Conservation (phyloP, 345 rosid species). For the Microthlaspi erraticum region DNA sequence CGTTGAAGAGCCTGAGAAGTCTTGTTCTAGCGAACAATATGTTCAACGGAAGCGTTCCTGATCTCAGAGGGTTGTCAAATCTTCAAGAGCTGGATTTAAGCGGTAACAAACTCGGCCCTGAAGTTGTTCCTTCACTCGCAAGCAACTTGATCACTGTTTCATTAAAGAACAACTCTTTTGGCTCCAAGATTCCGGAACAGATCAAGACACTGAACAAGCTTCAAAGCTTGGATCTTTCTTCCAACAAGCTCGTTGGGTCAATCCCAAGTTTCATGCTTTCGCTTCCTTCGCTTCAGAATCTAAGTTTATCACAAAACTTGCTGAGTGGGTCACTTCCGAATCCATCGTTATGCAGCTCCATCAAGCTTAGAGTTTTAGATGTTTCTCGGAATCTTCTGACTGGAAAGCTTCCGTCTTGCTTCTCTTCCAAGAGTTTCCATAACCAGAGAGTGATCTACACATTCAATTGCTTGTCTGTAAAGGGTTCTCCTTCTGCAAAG, state of each 20-base stretch:
- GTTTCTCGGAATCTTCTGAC: constrained; percentile 75
- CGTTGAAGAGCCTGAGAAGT: constrained; percentile 56
- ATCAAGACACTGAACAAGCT: constrained; percentile 56
- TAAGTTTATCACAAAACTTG: constrained; percentile 62
- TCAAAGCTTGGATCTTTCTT: constrained; percentile 63
- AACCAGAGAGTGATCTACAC: constrained; percentile 61
- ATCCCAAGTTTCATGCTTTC: constrained; percentile 64
- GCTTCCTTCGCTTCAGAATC: constrained; percentile 61
- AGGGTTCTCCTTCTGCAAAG: constrained; percentile 48
- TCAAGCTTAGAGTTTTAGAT: constrained; percentile 58
- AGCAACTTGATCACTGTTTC: constrained; percentile 52
- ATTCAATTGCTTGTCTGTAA: constrained; percentile 75
- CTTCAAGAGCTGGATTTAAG: constrained; percentile 68
- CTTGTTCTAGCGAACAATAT: constrained; percentile 67
- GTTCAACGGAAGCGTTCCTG: constrained; percentile 73
- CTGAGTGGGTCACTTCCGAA: constrained; percentile 64
- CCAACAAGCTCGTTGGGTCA: constrained; percentile 60
- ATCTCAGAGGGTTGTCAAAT: constrained; percentile 52
- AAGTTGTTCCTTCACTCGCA: constrained; percentile 61
- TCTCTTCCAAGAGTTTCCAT: constrained; percentile 47
- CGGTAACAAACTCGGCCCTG: constrained; percentile 67
- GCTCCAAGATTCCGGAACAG: constrained; percentile 64
- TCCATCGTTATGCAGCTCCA: constrained; percentile 51
- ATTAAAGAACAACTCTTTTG: constrained; percentile 68
- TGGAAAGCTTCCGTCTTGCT: constrained; percentile 70